Base-by-base conservation (phyloP, 176 grass and related monocot species). In the Panicum miliaceum region DNA sequence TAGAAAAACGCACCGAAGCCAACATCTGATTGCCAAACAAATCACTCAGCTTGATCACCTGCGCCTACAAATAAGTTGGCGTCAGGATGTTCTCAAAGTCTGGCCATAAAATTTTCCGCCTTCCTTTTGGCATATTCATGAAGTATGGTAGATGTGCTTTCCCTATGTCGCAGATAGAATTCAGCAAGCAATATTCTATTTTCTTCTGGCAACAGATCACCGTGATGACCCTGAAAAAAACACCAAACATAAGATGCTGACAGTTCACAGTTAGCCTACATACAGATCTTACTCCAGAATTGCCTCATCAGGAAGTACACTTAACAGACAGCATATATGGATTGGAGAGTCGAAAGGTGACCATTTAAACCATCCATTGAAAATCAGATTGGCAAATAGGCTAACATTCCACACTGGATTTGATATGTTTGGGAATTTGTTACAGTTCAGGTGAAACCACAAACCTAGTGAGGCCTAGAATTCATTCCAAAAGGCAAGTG, bases 81-180 rank as follows among this genome's bases (percentile, higher is more conserved):
- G 32, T 68, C 73, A 57, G 11, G 22, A 59, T 41, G 32, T 74
- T 77, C 42, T 92, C 80, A 91, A 83, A 87, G 59, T 71, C 86
- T 87, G 53, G 63, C 73, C 27, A 85, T 54, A 9, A 75, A 85
- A 7, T 87, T 80, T 29, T 77, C 71, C 29, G 76, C 66, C 80
- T 94, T 97, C 81, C 91, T 86, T 86, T 90, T 93, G 72, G 87
- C 96, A 85, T 95, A 95, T 81, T 98, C 95, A 59, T 95, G 85
- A 80, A 98, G 52, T 82, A 98, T 87, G 37, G 68, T 89, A 80
- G 81, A 60, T 43, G 92, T 94, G 82, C 73, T 91, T 75, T 90
- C 84, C 72, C 86, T 91, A 68, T 98, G 92, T 22, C 95, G 92
- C 84, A 98, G 82, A 73, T 91, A 98, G 76, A 98, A 98, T 78